Evolutionary conservation across 139 green algal genomes (phyloP), one percentile per base, ranked within the genome.

Genomic region (Deuterostichococcus epilithicus): DNA sequence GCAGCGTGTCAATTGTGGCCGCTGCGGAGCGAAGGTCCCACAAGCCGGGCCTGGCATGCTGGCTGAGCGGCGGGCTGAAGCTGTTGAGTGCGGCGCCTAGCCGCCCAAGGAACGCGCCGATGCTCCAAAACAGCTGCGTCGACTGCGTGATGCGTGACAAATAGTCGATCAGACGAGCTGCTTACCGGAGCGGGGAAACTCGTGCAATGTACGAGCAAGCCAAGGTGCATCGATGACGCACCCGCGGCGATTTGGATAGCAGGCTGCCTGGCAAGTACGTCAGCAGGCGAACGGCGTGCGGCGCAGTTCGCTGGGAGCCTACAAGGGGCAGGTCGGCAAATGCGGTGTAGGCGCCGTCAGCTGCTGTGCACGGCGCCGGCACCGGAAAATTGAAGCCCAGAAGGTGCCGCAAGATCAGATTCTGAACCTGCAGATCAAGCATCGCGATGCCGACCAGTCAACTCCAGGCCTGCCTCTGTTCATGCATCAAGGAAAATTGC

Each of bases 241-340:
- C 71, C 72, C 68, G 44, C 5, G 32, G 6, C 37, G 33, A 58
- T 2, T 66, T 39, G 4, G 44, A 38, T 35, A 80, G 36, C 35
- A 76, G n/a, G 22, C 18, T 44, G 13, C 76, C 76, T 0, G 68
- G 52, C 28, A 76, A n/a, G 32, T 36, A 80, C 10, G 68, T 76
- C 34, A 80, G 68, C 68, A 75, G 58, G 35, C 76, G 76, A 15
- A 71, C 36, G 13, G 68, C 76, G 30, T 76, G 68, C 35, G 33
- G 36, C 18, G n/a, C 35, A 28, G 30, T 72, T 8, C 42, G 8
- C 42, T 8, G 8, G 42, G 8, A 8, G 13, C 42, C 42, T 8
- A 23, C 8, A 8, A 52, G 42, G 8, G 42, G 42, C 42, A 52
- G 42, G 8, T 8, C 42, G 8, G 42, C 42, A 52, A 52, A 13